phyloP scores from a whole-genome alignment of 2,329 filamentous ascomycete genomes.

The Calonectria pauciramosa region DNA sequence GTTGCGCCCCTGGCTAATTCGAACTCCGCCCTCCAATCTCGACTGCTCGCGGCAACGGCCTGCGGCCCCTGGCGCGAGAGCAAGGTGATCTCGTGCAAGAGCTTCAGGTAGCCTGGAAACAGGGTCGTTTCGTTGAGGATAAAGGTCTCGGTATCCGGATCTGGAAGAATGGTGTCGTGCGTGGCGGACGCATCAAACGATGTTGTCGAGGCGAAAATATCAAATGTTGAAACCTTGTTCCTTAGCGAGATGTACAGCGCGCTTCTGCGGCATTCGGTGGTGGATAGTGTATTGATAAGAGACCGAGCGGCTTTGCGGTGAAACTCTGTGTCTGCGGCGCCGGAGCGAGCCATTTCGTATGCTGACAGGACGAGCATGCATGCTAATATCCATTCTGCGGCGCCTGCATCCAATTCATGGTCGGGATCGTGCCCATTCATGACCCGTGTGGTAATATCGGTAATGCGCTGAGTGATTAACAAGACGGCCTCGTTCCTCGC shows the following conservation, averaged over 20 bases:
- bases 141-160: not conserved
- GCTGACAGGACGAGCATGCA: slow-evolving; percentile 5
- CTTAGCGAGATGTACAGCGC: not conserved
- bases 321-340: not conserved
- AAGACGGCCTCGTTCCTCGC: not conserved
- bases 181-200: not conserved
- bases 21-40: not conserved
- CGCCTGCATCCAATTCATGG: not conserved
- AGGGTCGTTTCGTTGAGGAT: not conserved
- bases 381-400: not conserved
- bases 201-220: not conserved
- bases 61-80: not conserved
- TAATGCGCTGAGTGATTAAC: not conserved
- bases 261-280: not conserved
- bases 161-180: not conserved
- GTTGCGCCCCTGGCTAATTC: slow-evolving; percentile 1
- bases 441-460: not conserved
- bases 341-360: slow-evolving; percentile 1
- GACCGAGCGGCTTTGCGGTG: not conserved
- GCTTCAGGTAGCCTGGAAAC: not conserved
- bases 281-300: not conserved
- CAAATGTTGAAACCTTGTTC: not conserved
- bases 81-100: not conserved
- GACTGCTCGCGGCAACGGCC: not conserved
- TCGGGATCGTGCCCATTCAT: not conserved